Evolutionary conservation across 345 rosid species (phyloP).

Genomic region (Litchi chinensis): DNA sequence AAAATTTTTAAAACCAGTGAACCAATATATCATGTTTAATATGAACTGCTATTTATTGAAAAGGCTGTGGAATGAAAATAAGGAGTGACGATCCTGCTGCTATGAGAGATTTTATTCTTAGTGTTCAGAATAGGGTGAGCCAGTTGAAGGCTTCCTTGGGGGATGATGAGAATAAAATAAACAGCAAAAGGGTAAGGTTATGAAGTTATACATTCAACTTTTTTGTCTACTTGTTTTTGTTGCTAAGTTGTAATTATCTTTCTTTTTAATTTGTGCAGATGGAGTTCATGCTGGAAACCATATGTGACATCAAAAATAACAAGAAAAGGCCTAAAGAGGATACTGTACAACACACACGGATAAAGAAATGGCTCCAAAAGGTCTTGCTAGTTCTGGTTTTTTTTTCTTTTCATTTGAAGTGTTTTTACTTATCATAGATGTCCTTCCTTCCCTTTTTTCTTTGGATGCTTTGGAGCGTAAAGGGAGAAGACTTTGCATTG

Average conservation of each 20-base stretch:
- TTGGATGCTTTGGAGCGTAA: background rate
- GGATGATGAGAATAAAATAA: slow-evolving; percentile 44
- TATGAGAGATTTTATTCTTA: slow-evolving; percentile 78
- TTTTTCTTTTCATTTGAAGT: background rate
- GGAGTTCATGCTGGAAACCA: slow-evolving; percentile 96
- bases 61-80: slow-evolving; percentile 96
- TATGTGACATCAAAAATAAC: slow-evolving; percentile 90
- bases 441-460: background rate
- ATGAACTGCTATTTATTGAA: slow-evolving; percentile 16
- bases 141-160: slow-evolving; percentile 62
- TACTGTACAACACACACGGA: slow-evolving; percentile 59
- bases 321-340: slow-evolving; percentile 80
- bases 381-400: slow-evolving; percentile 31
- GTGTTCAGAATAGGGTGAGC: slow-evolving; percentile 73
- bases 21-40: background rate
- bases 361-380: slow-evolving; percentile 96
- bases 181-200: slow-evolving; percentile 57
- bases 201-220: background rate
- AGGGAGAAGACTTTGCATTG: background rate
- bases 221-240: slow-evolving; percentile 6
- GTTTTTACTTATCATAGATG: background rate
- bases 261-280: slow-evolving; percentile 49
- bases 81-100: slow-evolving; percentile 86
- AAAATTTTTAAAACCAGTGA: background rate
- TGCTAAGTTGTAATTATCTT: slow-evolving; percentile 10